Conservation (phyloP, 1,284 basidiomycete genomes). For the Irpex rosettiformis region DNA sequence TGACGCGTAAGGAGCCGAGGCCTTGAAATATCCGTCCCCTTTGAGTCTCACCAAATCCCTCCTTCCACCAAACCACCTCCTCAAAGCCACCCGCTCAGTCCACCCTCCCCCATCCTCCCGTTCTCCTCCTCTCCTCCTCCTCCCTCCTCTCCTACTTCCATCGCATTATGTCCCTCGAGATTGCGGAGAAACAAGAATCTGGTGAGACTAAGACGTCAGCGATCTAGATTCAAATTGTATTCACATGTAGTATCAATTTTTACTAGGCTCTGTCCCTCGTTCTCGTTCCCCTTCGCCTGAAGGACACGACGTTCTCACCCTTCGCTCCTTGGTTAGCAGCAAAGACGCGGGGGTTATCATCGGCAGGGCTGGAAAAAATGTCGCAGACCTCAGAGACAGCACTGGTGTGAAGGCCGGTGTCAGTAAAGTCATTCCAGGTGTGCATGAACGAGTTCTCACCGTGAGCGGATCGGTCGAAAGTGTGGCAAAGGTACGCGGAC, state of each 20-base stretch:
- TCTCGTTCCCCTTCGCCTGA: conserved; percentile 67
- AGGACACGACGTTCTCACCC: conserved; percentile 72
- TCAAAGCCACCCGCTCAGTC: not conserved
- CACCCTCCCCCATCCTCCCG: conserved; percentile 12
- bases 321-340: conserved; percentile 91
- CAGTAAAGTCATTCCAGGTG: conserved; percentile 95
- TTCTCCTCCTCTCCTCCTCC: conserved; percentile 27
- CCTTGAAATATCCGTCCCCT: conserved; percentile 21
- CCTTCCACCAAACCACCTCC: conserved; percentile 24
- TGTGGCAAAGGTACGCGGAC: conserved; percentile 76
- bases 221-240: conserved; percentile 3
- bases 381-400: conserved; percentile 91
- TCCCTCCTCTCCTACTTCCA: conserved; percentile 29
- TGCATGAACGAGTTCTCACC: conserved; percentile 96
- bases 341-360: conserved; percentile 98
- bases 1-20: conserved; percentile 16
- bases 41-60: conserved; percentile 28
- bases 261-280: conserved; percentile 39
- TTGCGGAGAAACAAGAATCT: conserved; percentile 47
- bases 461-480: conserved; percentile 90
- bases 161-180: conserved; percentile 59
- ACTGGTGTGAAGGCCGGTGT: conserved; percentile 98
- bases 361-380: conserved; percentile 94
- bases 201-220: conserved; percentile 31
- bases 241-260: conserved; percentile 12